phyloP scores from a whole-genome alignment of 2,329 filamentous ascomycete genomes.

The Sporothrix schenckii region DNA sequence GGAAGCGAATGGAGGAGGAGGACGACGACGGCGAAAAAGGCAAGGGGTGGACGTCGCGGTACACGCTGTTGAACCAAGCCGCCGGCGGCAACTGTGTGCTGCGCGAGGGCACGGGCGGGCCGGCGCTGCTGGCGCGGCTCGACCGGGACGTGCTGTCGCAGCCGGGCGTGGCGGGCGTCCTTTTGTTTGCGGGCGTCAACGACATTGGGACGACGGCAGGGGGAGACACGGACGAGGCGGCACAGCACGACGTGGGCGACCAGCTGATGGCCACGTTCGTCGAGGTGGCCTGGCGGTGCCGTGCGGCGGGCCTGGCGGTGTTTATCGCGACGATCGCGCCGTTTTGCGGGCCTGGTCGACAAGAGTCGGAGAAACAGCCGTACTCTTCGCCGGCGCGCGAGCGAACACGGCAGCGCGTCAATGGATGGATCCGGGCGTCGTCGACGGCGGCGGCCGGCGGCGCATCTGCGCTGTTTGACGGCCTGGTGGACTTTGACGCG shows the following conservation, averaged over 20 bases:
- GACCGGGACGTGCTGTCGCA: background rate
- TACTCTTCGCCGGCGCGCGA: background rate
- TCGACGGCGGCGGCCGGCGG: background rate
- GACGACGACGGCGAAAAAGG: background rate
- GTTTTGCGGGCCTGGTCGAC: background rate
- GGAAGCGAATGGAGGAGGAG: too few species aligned
- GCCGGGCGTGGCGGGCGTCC: background rate
- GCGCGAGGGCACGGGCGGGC: background rate
- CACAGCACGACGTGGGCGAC: background rate
- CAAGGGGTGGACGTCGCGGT: background rate
- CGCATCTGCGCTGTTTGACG: background rate
- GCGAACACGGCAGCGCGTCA: background rate
- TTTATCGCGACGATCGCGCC: background rate
- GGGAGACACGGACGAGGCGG: background rate
- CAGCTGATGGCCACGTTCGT: background rate
- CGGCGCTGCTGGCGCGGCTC: background rate
- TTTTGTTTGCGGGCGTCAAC: background rate
- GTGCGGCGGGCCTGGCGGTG: background rate
- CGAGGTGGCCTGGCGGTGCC: background rate
- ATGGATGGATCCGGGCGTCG: background rate
- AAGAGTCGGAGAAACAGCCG: background rate
- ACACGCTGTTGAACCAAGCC: background rate
- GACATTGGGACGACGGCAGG: background rate
- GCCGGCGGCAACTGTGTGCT: constrained; percentile 10
- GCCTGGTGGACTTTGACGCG: constrained; percentile 8